Base-by-base conservation (phyloP, 768 basidiomycete genomes). In the Erythrobasidium yunnanense region DNA sequence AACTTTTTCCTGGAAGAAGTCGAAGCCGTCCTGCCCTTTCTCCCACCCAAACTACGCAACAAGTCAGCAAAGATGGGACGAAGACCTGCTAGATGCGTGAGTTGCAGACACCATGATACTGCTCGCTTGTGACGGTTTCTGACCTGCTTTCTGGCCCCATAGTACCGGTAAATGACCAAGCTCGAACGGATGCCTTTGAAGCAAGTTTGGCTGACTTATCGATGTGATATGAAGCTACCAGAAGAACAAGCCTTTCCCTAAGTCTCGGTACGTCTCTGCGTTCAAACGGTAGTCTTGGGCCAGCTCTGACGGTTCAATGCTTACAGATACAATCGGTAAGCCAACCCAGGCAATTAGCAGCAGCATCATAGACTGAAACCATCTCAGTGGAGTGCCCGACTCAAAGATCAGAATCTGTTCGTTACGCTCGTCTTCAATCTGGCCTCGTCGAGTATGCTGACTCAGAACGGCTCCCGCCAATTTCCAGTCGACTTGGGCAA, bases 391-490 rank as follows among this genome's bases (percentile, higher is more conserved):
- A 88, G 92, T 96, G 38, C 93, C 93, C 72, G 93, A 96, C 75
- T 78, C 91, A 72, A 95, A 95, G 92, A 96, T 96, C 78, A 85
- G 90, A 70, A 96, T 95, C 73, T 96, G 88, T 79, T 90, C 93
- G 51, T 68, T 63, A 33, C 49, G 65, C n/a, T n/a, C n/a, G n/a
- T n/a, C n/a, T n/a, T n/a, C n/a, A n/a, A n/a, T n/a, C n/a, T n/a
- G n/a, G n/a, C n/a, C n/a, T n/a, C n/a, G n/a, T n/a, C n/a, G n/a
- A n/a, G n/a, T n/a, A n/a, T n/a, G n/a, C n/a, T n/a, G n/a, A n/a
- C n/a, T n/a, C n/a, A n/a, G n/a, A n/a, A n/a, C n/a, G n/a, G n/a
- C n/a, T n/a, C n/a, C n/a, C n/a, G n/a, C n/a, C n/a, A n/a, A n/a
- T n/a, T 25, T 17, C 35, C 22, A 58, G 56, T 55, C 54, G 57